Evolutionary conservation across 2,329 filamentous ascomycete genomes (phyloP).

Genomic region (Ophiostoma australiae): DNA sequence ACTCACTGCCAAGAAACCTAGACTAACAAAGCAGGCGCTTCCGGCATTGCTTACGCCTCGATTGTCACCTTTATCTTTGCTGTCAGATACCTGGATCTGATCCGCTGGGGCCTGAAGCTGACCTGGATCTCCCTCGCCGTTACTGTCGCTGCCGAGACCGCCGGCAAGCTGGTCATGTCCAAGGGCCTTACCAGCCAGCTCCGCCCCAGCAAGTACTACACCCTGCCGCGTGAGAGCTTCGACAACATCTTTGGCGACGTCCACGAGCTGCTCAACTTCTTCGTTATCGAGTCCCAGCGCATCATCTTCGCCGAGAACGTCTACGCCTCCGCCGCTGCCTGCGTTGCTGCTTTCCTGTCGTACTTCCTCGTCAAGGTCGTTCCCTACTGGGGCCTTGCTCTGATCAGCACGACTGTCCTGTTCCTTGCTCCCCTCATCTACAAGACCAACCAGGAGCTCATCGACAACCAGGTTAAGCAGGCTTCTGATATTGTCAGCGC

Average conservation of each 20-base stretch:
- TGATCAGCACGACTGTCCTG: conserved; percentile 54
- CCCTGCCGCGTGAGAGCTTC: conserved; percentile 57
- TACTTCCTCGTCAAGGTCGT: conserved; percentile 66
- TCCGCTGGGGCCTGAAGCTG: conserved; percentile 61
- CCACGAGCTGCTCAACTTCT: conserved; percentile 66
- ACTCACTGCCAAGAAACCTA: background rate
- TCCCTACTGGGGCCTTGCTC: conserved; percentile 62
- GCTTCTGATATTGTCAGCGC: conserved; percentile 54
- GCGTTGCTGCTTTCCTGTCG: conserved; percentile 56
- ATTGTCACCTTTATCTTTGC: conserved; percentile 57
- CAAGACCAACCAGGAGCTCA: conserved; percentile 63
- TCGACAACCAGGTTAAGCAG: conserved; percentile 58
- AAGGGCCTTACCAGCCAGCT: conserved; percentile 61
- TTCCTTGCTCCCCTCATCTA: conserved; percentile 63
- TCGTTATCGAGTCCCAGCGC: conserved; percentile 64
- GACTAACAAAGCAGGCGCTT: conserved; percentile 47
- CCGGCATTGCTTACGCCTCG: conserved; percentile 58
- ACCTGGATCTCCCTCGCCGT: conserved; percentile 58
- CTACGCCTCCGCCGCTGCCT: conserved; percentile 53
- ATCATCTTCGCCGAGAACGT: conserved; percentile 66
- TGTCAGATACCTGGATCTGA: conserved; percentile 59
- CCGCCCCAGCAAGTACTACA: conserved; percentile 64
- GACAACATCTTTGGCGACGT: conserved; percentile 58
- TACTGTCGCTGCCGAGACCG: conserved; percentile 56
- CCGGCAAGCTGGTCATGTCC: conserved; percentile 57